Evolutionary conservation across 805 yeast species (phyloP).

Genomic region (Candida vartiovaarae): DNA sequence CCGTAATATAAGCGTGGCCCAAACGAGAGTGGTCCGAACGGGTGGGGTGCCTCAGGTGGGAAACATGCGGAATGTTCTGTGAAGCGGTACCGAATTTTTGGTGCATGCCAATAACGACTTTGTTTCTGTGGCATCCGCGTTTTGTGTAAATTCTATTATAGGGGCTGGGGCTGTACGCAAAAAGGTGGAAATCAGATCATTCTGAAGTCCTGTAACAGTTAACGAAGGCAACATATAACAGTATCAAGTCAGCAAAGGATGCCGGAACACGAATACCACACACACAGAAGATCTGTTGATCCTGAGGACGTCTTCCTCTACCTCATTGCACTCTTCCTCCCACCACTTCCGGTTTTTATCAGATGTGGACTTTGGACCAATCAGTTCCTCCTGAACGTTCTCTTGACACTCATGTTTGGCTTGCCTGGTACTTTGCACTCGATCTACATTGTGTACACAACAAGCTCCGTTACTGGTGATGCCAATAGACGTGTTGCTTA

Average conservation of each 20-base stretch:
- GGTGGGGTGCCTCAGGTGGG: too few species aligned
- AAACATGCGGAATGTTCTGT: too few species aligned
- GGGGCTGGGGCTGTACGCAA: background rate
- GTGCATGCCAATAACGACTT: too few species aligned
- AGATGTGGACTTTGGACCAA: conserved; percentile 52
- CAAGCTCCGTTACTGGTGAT: conserved; percentile 16
- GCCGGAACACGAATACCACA: conserved; percentile 2
- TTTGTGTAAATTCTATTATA: too few species aligned
- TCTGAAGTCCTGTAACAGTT: too few species aligned
- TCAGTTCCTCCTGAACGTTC: conserved; percentile 51
- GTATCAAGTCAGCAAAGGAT: too few species aligned
- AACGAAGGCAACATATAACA: background rate
- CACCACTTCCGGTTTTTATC: conserved; percentile 68
- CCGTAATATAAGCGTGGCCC: too few species aligned
- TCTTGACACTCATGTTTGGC: conserved; percentile 66
- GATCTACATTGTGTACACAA: conserved; percentile 38
- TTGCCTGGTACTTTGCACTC: conserved; percentile 72
- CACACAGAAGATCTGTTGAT: conserved; percentile 12
- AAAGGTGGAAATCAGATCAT: background rate
- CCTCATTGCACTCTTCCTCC: conserved; percentile 54
- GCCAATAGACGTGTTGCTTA: conserved; percentile 11
- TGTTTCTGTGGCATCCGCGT: too few species aligned
- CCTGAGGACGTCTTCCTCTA: conserved; percentile 48
- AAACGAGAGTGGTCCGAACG: too few species aligned
- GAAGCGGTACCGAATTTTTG: too few species aligned